phyloP scores from a whole-genome alignment of 768 basidiomycete genomes.

The Rhizopogon vulgaris region DNA sequence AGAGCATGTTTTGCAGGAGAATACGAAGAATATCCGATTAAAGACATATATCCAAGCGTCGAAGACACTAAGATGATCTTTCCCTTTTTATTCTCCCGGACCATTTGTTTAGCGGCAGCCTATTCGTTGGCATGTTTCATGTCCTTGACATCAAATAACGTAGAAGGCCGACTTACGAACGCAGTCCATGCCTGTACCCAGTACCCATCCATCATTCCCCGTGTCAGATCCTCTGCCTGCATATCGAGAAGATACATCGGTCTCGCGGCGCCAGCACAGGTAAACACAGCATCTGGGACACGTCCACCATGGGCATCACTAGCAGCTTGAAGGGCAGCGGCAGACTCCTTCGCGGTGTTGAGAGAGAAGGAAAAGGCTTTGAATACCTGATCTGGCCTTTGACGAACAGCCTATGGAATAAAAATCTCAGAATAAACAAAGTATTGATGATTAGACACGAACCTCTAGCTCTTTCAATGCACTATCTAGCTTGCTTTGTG shows the following conservation, averaged over 20 bases:
- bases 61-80: conserved; percentile 78
- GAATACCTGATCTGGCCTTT: conserved; percentile 54
- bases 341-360: conserved; percentile 42
- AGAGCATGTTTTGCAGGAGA: conserved; percentile 83
- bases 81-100: conserved; percentile 46
- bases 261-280: conserved; percentile 68
- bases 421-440: background rate
- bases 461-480: conserved; percentile 67
- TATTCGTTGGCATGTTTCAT: conserved; percentile 19
- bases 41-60: conserved; percentile 65
- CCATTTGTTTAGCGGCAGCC: conserved; percentile 66
- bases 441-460: conserved; percentile 10
- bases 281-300: conserved; percentile 71
- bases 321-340: conserved; percentile 57
- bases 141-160: background rate
- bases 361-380: conserved; percentile 64
- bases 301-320: conserved; percentile 46
- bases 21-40: conserved; percentile 77
- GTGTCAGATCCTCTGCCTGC: conserved; percentile 48
- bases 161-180: conserved; percentile 32
- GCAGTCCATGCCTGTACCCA: conserved; percentile 41
- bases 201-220: conserved; percentile 54
- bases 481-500: conserved; percentile 52
- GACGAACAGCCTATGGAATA: conserved; percentile 40
- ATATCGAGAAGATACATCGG: conserved; percentile 76